Evolutionary conservation across 768 basidiomycete genomes (phyloP), one percentile per base, ranked within the genome.

Genomic region (Calocybe indica): DNA sequence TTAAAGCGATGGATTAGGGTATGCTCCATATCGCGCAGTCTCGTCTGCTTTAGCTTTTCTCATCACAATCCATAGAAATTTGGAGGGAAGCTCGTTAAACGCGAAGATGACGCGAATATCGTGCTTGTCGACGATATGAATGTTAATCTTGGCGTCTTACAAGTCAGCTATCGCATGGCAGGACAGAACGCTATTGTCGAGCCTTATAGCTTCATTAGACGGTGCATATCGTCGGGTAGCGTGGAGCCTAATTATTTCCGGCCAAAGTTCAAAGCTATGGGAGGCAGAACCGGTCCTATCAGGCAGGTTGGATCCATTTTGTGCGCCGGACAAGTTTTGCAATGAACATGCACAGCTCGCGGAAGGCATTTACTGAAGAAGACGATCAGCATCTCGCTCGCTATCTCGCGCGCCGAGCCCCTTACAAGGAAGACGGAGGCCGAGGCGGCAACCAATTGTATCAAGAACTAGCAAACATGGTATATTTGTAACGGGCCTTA

Each of bases 381-480:
- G 75, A 79, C 31, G 73, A 73, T 30, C 40, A 62, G 3, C 46
- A 67, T 6, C 50, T 78, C n/a, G 63, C 59, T 29, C 42, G 55
- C 10, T 74, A 66, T 37, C 45, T 76, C 5, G 70, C 74, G 7
- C 51, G 51, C 15, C 49, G 48, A 12, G 58, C 71, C 5, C 74
- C 74, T 10, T 50, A 69, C n/a, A 50, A 55, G 34, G 47, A 43
- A 0, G 49, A 55, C 13, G 75, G 75, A 2, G 76, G 76, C 11
- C 66, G 75, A n/a, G 37, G 40, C 1, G 72, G 73, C 1, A 43
- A 64, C 5, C 56, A 45, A 6, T 36, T 76, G 1, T 78, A 71
- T 53, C 48, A 58, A 6, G 47, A 53, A 0, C 55, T 78, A 14
- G 51, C 62, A 14, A 8, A 37, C 1, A 49, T 62, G 49, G 71